Evolutionary conservation across 2,329 filamentous ascomycete genomes (phyloP), one percentile per base, ranked within the genome.

Genomic region (Ascosphaera apis): DNA sequence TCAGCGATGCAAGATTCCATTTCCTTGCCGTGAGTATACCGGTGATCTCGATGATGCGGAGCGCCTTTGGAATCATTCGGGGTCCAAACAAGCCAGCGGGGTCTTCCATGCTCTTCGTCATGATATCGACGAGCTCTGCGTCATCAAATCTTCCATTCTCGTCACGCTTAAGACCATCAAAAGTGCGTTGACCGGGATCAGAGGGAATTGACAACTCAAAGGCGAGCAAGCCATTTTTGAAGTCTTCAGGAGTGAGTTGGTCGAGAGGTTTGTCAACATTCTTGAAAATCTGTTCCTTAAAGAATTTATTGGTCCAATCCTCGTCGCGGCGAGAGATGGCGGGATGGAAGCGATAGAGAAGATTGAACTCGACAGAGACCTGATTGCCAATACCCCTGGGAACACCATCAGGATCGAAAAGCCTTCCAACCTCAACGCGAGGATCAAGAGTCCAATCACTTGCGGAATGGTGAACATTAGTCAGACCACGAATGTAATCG

Each of bases 21-120:
- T 69, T 66, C 18, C 81, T 65, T 4, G 76, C 74, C 41, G 82
- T 77, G 30, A 79, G 62, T 36, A 88, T 86, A 21, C 79, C 80
- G 3, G 86, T 57, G 31, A 84, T 76, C 52, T 88, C 81, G 16
- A 88, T 67, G 1, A 72, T 68, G 41, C 72, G 70, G 65, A 88
- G 69, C 13, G 73, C 66, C 7, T 68, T 61, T 0, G 81, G 81
- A 0, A 86, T 74, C 40, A 79, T 77, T 8, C 70, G 69, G 0
- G 69, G 69, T 0, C 76, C 76, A 43, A 80, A 82, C 0, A 68
- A 66, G 12, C 72, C 70, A 0, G 76, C 76, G n/a, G 67, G 65
- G 47, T 82, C 74, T 45, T 81, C 75, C 36, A 82, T 68, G 11
- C 66, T 64, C 0, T 63, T 63, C 1, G 62, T 55, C n/a, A 81